Evolutionary conservation across 2,329 filamentous ascomycete genomes (phyloP).

Genomic region (Pseudofabraea citricarpa): DNA sequence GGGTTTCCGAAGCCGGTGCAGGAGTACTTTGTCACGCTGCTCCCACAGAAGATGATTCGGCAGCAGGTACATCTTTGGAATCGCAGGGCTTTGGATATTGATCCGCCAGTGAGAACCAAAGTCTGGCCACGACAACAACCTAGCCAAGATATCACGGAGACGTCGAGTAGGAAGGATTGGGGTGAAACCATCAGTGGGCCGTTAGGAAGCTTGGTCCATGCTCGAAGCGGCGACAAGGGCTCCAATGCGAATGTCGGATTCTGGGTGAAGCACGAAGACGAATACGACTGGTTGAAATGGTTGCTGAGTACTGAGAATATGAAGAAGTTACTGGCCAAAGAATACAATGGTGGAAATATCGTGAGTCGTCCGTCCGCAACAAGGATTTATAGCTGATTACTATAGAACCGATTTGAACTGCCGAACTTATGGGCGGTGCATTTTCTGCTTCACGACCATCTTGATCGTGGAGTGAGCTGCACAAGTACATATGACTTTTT

Average conservation of each 20-base stretch:
- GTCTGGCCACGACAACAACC: constrained; percentile 7
- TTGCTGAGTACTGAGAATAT: constrained; percentile 15
- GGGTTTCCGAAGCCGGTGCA: constrained; percentile 26
- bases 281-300: constrained; percentile 32
- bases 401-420: constrained; percentile 19
- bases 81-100: constrained; percentile 14
- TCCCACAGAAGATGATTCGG: constrained; percentile 16
- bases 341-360: constrained; percentile 23
- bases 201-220: constrained; percentile 8
- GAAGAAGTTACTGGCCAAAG: constrained; percentile 15
- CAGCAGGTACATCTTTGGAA: constrained; percentile 15
- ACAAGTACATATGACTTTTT: constrained; percentile 14
- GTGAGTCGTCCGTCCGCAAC: not conserved
- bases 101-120: constrained; percentile 3
- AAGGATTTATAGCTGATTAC: constrained; percentile 1
- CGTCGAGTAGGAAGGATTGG: not conserved
- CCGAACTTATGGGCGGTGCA: constrained; percentile 15
- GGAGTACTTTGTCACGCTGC: constrained; percentile 20
- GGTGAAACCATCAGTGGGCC: constrained; percentile 7
- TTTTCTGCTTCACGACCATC: constrained; percentile 29
- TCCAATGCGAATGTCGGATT: constrained; percentile 32
- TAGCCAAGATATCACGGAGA: not conserved
- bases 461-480: constrained; percentile 26
- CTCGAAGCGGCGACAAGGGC: constrained; percentile 30
- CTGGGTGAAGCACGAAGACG: constrained; percentile 33